Percentiles rank a stretch among this genome's conserved stretches.
These are phyloP conservation scores for Wickerhamomyces sydowiorum DNA, from an alignment of 805 yeast genomes.

Conservation along the genomic window DNA sequence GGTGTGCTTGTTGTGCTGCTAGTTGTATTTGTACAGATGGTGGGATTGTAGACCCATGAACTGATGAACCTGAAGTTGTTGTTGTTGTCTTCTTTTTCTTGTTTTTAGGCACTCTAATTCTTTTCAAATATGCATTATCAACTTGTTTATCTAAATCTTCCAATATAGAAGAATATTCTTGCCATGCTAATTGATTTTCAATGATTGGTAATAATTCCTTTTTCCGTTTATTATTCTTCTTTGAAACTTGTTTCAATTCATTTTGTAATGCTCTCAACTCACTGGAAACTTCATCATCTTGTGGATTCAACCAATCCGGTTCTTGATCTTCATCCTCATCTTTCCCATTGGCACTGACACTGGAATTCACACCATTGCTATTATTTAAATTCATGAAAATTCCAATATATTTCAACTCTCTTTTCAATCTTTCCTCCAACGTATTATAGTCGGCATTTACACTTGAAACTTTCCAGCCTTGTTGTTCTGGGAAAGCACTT, in stretches of 20 bases:
- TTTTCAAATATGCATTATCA: conserved; percentile 84
- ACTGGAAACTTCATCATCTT: conserved; percentile 90
- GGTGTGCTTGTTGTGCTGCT: conserved; percentile 39
- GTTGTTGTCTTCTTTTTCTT: conserved; percentile 30
- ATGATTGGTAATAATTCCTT: conserved; percentile 61
- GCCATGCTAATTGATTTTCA: conserved; percentile 90
- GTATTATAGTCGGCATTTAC: conserved; percentile 62
- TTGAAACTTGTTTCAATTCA: conserved; percentile 55
- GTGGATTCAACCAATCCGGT: conserved; percentile 67
- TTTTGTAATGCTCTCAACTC: conserved; percentile 73
- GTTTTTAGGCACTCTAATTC: conserved; percentile 65
- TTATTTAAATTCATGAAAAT: conserved; percentile 57
- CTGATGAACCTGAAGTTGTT: conserved; percentile 11
- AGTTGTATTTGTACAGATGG: conserved; percentile 26
- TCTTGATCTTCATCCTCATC: conserved; percentile 24
- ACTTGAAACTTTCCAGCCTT: conserved; percentile 41
- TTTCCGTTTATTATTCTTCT: conserved; percentile 63
- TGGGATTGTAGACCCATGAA: conserved; percentile 16
- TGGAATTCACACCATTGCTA: conserved; percentile 20
- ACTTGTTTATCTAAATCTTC: conserved; percentile 96
- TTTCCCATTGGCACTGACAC: conserved; percentile 13
- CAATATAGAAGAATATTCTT: conserved; percentile 82
- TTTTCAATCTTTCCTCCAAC: conserved; percentile 79
- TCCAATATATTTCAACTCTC: conserved; percentile 88
- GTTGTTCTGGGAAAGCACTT: conserved; percentile 34